Conservation (phyloP, 257 asterid genomes). For the Nicotiana benthamiana region DNA sequence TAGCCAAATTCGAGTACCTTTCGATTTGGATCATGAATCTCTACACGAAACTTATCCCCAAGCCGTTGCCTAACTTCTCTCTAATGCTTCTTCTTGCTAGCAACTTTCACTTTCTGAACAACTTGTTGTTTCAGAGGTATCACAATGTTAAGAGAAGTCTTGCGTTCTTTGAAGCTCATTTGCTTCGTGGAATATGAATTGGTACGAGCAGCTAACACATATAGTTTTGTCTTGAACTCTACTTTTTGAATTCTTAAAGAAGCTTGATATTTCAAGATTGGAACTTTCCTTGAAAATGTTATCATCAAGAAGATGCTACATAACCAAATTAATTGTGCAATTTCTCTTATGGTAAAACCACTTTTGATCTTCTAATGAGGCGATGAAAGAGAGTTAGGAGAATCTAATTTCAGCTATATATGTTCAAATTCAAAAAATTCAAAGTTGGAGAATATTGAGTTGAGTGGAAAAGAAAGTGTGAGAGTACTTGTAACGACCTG, state of each 20-base stretch:
- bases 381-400: neutral
- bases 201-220: neutral
- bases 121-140: conserved; percentile 26
- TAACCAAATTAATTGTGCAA: conserved; percentile 58
- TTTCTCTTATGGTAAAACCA: conserved; percentile 43
- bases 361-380: neutral
- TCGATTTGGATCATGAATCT: conserved; percentile 61
- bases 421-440: neutral
- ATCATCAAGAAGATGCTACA: conserved; percentile 75
- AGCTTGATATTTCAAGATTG: conserved; percentile 3
- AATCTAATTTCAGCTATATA: neutral
- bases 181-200: too few relatives aligned
- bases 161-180: conserved; percentile 25
- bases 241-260: neutral
- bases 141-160: conserved; percentile 53
- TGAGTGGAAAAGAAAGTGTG: conserved; percentile 41
- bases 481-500: too few relatives aligned
- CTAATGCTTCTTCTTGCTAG: conserved; percentile 28
- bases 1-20: conserved; percentile 62
- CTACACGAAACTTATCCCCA: conserved; percentile 62
- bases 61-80: conserved; percentile 62
- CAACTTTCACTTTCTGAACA: conserved; percentile 5
- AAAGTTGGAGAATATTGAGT: neutral
- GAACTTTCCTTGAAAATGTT: conserved; percentile 32
- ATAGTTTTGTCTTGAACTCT: conserved; percentile 25